Conservation (phyloP, 2,329 filamentous ascomycete genomes). For the Westerdykella sp. region DNA sequence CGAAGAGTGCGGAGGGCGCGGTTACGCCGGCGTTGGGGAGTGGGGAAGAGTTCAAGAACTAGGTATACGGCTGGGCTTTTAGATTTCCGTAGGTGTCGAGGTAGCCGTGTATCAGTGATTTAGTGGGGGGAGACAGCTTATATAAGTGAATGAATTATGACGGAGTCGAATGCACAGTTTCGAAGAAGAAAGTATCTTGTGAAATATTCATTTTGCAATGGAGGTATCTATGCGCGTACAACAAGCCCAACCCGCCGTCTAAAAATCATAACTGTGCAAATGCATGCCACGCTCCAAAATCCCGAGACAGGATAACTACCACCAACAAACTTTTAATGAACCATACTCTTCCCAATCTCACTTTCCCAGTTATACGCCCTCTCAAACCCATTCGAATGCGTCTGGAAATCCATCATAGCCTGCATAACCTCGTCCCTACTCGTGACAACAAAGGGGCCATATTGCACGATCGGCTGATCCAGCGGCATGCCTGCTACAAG, state of each 20-base stretch:
- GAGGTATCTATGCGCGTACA: too few species aligned
- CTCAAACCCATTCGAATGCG: conserved; percentile 42
- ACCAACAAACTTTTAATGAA: conserved; percentile 11
- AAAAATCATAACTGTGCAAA: too few species aligned
- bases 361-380: conserved; percentile 66
- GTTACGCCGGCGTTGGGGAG: conserved; percentile 8
- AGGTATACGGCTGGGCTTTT: neutral
- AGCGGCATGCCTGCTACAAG: conserved; percentile 66
- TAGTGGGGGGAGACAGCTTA: too few species aligned
- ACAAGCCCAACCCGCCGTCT: too few species aligned
- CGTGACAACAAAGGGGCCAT: conserved; percentile 36
- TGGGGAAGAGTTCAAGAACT: neutral
- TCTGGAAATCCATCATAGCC: conserved; percentile 35
- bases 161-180: too few species aligned
- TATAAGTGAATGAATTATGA: too few species aligned
- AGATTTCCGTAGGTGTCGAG: too few species aligned
- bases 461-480: conserved; percentile 37
- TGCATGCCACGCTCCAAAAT: too few species aligned
- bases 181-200: too few species aligned
- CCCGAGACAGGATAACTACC: too few species aligned
- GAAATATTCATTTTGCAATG: too few species aligned
- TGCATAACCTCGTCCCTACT: conserved; percentile 34
- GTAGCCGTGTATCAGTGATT: too few species aligned
- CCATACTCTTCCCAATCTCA: conserved; percentile 56
- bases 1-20: conserved; percentile 11